Conservation (phyloP, 139 green algal species). For the Nannochloris sp. region DNA sequence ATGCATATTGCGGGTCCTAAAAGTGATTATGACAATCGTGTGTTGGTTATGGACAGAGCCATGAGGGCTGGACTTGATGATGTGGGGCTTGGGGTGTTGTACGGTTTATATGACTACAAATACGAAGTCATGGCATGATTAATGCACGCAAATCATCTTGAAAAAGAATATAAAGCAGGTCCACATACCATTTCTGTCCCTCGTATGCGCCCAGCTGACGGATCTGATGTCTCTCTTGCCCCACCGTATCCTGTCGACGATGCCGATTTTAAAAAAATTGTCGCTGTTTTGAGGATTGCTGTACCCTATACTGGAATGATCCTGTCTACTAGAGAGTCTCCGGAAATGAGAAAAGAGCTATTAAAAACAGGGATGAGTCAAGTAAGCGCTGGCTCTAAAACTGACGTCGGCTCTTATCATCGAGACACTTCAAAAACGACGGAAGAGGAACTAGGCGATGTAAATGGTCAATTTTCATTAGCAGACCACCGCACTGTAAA, state of each 20-base stretch:
- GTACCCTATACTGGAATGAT: conserved; percentile 74
- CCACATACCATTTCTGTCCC: conserved; percentile 62
- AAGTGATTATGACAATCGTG: conserved; percentile 49
- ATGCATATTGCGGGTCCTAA: conserved; percentile 64
- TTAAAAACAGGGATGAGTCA: conserved; percentile 55
- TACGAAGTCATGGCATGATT: conserved; percentile 48
- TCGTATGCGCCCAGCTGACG: conserved; percentile 58
- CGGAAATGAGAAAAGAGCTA: conserved; percentile 51
- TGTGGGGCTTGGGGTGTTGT: conserved; percentile 60
- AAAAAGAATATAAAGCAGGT: conserved; percentile 51
- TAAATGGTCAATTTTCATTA: conserved; percentile 56
- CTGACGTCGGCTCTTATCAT: conserved; percentile 64
- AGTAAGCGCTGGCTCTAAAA: conserved; percentile 55
- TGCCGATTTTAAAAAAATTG: conserved; percentile 60
- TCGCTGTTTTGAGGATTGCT: conserved; percentile 57
- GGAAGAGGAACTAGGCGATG: conserved; percentile 38
- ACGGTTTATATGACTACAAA: conserved; percentile 58
- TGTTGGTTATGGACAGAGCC: conserved; percentile 57
- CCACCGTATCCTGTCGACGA: conserved; percentile 44
- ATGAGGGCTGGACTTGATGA: conserved; percentile 60
- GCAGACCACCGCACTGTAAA: conserved; percentile 10
- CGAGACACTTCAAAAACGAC: conserved; percentile 27
- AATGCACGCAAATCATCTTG: conserved; percentile 59
- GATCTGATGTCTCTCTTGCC: conserved; percentile 32
- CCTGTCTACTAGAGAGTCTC: conserved; percentile 47